A percentile compares a stretch with the other conserved stretches of the same genome.
phyloP scores from a whole-genome alignment of 257 asterid species.

The Nicotiana attenuata region DNA sequence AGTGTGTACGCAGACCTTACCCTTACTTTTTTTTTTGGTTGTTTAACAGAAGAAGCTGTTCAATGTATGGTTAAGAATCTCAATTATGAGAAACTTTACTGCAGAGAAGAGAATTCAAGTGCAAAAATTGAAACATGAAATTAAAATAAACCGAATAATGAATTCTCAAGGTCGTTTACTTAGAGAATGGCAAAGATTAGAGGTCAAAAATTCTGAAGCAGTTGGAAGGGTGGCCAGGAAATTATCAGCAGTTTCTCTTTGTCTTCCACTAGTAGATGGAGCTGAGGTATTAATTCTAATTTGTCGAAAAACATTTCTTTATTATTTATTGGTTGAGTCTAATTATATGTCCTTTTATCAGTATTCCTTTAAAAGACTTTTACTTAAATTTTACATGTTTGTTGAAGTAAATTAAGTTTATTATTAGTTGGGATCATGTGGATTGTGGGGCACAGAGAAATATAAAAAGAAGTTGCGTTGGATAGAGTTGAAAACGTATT shows the following conservation, averaged over 20 bases:
- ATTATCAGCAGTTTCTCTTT: conserved; percentile 51
- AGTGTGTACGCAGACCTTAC: too few species aligned
- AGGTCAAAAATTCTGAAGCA: conserved; percentile 50
- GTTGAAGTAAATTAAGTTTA: too few species aligned
- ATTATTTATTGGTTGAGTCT: too few species aligned
- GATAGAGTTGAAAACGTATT: too few species aligned
- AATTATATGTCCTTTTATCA: too few species aligned
- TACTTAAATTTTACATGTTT: too few species aligned
- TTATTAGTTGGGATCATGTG: too few species aligned
- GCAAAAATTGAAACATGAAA: conserved; percentile 36
- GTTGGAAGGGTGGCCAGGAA: conserved; percentile 61
- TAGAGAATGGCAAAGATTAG: conserved; percentile 55
- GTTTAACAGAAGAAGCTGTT: conserved; percentile 44
- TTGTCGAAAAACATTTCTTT: too few species aligned
- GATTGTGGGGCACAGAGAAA: too few species aligned
- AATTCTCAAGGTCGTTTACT: conserved; percentile 41
- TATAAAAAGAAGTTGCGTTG: too few species aligned
- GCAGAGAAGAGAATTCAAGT: conserved; percentile 36
- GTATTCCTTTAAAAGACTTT: too few species aligned
- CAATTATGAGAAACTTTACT: conserved; percentile 26
- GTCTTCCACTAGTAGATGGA: conserved; percentile 48
- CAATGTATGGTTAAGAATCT: conserved; percentile 45
- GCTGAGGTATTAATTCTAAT: conserved; percentile 44
- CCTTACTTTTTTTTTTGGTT: not conserved
- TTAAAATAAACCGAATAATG: conserved; percentile 32